A percentile compares a stretch with the other conserved stretches of the same genome.
These are phyloP conservation scores for Agaricus blazei DNA, from an alignment of 768 basidiomycete genomes.

Conservation along the genomic window DNA sequence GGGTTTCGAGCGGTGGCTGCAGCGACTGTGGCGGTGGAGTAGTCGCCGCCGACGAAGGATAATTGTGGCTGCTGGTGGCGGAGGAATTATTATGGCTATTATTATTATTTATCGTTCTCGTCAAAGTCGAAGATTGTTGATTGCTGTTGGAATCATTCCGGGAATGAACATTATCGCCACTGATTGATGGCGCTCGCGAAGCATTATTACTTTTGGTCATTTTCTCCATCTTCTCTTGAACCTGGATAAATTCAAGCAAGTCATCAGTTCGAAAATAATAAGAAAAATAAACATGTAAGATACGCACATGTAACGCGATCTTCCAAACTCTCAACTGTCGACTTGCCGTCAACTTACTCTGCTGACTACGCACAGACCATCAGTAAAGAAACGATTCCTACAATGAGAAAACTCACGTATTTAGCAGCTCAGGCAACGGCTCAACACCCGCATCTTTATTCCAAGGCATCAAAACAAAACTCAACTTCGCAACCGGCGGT, in stretches of 20 bases:
- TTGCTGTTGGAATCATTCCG: too few species aligned
- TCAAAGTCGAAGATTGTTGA: too few species aligned
- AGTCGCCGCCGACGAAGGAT: neutral
- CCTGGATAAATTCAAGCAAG: conserved; percentile 32
- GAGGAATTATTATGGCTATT: neutral
- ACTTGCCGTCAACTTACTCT: conserved; percentile 86
- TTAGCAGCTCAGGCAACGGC: conserved; percentile 74
- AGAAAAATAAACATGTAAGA: neutral
- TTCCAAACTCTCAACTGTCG: conserved; percentile 83
- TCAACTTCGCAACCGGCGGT: conserved; percentile 59
- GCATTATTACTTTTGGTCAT: conserved; percentile 22
- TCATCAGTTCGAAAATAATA: neutral
- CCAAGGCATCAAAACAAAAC: conserved; percentile 87
- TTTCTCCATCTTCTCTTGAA: conserved; percentile 78
- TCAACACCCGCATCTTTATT: conserved; percentile 52
- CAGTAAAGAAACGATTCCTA: neutral
- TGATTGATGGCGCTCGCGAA: conserved; percentile 25
- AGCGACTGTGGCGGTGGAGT: too few species aligned
- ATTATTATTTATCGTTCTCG: neutral
- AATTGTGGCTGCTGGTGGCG: neutral
- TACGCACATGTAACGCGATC: conserved; percentile 71
- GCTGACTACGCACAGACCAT: conserved; percentile 37
- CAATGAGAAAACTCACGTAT: conserved; percentile 54
- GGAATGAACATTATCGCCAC: conserved; percentile 10
- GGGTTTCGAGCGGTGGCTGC: too few species aligned